Evolutionary conservation across 2,329 filamentous ascomycete genomes (phyloP).

Genomic region (Arthrobotrys megalospora): DNA sequence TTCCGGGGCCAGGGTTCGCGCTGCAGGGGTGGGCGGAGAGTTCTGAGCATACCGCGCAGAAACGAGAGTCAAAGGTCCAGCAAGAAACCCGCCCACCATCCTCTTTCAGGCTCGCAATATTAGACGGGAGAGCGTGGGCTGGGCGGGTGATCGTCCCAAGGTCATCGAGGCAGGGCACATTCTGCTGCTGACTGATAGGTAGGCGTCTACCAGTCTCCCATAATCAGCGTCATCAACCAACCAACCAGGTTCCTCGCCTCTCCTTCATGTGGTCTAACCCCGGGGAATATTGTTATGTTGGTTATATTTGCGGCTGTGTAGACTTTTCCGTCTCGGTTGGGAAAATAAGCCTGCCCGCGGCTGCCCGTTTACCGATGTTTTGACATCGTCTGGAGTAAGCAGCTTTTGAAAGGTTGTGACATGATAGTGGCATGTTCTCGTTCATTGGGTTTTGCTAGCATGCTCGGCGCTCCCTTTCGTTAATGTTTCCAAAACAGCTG

Average conservation of each 20-base stretch:
- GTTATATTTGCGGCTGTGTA: conserved; percentile 47
- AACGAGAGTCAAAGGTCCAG: neutral
- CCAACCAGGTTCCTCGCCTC: conserved; percentile 15
- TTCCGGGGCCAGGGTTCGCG: conserved; percentile 30
- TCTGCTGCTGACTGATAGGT: conserved; percentile 17
- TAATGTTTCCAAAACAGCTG: conserved; percentile 37
- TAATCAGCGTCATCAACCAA: conserved; percentile 16
- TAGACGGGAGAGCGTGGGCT: conserved; percentile 3
- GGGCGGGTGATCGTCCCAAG: conserved; percentile 40
- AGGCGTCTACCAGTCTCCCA: conserved; percentile 10
- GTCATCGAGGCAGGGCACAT: conserved; percentile 23
- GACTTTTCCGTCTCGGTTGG: conserved; percentile 35
- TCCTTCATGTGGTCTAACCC: neutral
- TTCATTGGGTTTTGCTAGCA: conserved; percentile 9
- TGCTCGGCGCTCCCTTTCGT: neutral
- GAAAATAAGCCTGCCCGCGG: conserved; percentile 17
- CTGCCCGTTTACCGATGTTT: conserved; percentile 13
- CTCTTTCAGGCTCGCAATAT: conserved; percentile 2
- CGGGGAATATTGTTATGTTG: conserved; percentile 8
- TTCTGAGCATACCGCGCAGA: conserved; percentile 2
- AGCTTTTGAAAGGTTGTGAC: conserved; percentile 15
- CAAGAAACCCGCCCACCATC: neutral
- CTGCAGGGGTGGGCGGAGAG: conserved; percentile 16
- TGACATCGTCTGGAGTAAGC: conserved; percentile 6
- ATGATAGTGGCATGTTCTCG: conserved; percentile 52